Conservation (phyloP, 495 filamentous ascomycete species). For the Hyaloscypha bicolor region DNA sequence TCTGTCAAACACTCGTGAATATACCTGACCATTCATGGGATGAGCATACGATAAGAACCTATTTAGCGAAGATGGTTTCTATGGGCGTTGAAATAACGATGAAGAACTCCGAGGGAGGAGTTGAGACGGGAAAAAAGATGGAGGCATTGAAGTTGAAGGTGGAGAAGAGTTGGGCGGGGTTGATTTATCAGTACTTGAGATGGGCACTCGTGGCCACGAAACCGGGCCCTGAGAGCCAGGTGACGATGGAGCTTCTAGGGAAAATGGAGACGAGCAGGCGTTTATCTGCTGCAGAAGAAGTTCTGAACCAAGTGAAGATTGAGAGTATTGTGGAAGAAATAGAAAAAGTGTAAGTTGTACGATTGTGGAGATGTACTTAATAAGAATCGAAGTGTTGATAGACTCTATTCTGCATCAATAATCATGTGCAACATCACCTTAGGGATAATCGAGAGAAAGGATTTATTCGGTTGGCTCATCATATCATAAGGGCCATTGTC, state of each 20-base stretch:
- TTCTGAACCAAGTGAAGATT: neutral
- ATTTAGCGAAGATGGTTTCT: neutral
- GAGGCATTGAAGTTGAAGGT: constrained; percentile 17
- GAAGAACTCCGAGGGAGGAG: neutral
- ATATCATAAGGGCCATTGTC: neutral
- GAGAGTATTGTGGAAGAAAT: neutral
- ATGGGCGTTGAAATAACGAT: neutral
- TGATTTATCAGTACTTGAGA: constrained; percentile 59
- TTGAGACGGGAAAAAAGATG: neutral
- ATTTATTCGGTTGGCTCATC: neutral
- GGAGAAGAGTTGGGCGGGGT: constrained; percentile 39
- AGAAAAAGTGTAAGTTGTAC: neutral
- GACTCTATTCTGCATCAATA: neutral
- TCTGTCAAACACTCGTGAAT: neutral
- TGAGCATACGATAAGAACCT: neutral
- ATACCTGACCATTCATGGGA: neutral
- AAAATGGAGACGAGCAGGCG: constrained; percentile 58
- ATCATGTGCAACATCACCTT: neutral
- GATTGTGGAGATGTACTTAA: neutral
- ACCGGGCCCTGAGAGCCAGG: constrained; percentile 59
- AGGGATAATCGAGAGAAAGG: neutral
- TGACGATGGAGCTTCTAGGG: constrained; percentile 66
- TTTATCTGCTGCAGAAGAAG: constrained; percentile 37
- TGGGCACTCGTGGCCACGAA: constrained; percentile 64
- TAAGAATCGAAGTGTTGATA: neutral